Base-by-base conservation (phyloP, 108 stramenopile species). In the Conticribra guillardii region DNA sequence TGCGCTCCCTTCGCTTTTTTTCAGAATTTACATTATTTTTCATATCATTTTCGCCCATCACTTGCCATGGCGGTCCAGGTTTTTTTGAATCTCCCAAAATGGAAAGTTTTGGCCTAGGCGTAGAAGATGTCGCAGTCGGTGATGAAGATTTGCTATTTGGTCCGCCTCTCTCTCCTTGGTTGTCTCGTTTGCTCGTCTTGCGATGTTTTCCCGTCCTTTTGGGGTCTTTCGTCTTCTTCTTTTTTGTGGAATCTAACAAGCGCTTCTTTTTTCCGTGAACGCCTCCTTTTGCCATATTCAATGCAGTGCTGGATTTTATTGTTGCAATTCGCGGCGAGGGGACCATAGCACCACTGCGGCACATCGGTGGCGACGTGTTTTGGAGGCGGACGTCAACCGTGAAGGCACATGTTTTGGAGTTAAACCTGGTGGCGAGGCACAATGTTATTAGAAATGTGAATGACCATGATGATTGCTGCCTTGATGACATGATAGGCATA, bases 51-150 rank as follows among this genome's bases (percentile, higher is more conserved):
- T 62, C 66, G 15, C 84, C 82, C 60, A 94, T 67, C 0, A 91
- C 82, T 66, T 90, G 88, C 93, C 93, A 94, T 19, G 93, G 93
- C 18, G 93, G 93, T 59, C 81, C 60, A 45, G 24, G 23, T 29
- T 64, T 59, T 44, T 78, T 73, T 29, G 64, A 53, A 3, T 66
- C 61, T 9, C 56, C 64, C 14, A 72, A 51, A 23, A 73, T 48
- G n/a, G 71, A 52, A 45, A 73, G 21, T 45, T 50, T 73, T 58
- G 76, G 64, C 65, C 52, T 64, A 7, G 68, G 44, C 24, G 48
- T 14, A 19, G 76, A 65, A 33, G 71, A 33, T 45, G 67, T 60
- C 52, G 53, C 31, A 28, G 37, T 44, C 5, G 69, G 46, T 62
- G 44, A 31, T 32, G 71, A 24, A 55, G 69, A 65, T 32, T 63